A percentile compares a stretch with the other conserved stretches of the same genome.
Evolutionary conservation across 225 moss, liverwort and hornwort species (phyloP).

Genomic region (Physcomitrellopsis africana): DNA sequence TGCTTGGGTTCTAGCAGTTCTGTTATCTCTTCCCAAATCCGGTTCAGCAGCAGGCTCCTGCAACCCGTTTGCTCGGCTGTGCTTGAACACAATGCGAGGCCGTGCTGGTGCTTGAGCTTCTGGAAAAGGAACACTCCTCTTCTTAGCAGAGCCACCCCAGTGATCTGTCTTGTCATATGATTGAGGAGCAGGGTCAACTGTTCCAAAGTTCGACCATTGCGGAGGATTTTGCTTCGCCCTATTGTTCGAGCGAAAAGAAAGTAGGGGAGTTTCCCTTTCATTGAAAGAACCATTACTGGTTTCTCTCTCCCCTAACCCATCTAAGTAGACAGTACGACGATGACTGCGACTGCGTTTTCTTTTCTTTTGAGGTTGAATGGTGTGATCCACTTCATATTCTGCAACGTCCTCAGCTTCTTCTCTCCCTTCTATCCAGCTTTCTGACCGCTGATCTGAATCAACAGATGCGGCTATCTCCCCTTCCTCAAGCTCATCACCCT

Average conservation of each 20-base stretch:
- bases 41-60: constrained; percentile 76
- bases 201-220: constrained; percentile 65
- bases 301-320: constrained; percentile 65
- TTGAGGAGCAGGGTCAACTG: constrained; percentile 41
- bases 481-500: constrained; percentile 97
- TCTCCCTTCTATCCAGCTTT: constrained; percentile 67
- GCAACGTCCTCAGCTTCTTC: constrained; percentile 58
- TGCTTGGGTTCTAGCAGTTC: constrained; percentile 50
- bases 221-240: constrained; percentile 54
- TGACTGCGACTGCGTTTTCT: constrained; percentile 94
- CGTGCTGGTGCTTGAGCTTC: constrained; percentile 58
- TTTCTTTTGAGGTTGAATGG: constrained; percentile 76
- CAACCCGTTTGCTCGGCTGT: constrained; percentile 78
- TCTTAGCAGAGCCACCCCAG: constrained; percentile 66
- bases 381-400: constrained; percentile 73
- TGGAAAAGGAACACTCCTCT: constrained; percentile 63
- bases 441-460: constrained; percentile 79
- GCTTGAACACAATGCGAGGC: constrained; percentile 89
- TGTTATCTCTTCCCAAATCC: constrained; percentile 47
- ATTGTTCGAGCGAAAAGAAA: constrained; percentile 56
- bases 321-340: constrained; percentile 66
- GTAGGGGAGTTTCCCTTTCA: constrained; percentile 41
- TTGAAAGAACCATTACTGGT: constrained; percentile 56
- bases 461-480: constrained; percentile 96
- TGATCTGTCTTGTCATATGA: constrained; percentile 65